A percentile compares a stretch with the other conserved stretches of the same genome.
These are phyloP conservation scores for Candida glucosophila DNA, from an alignment of 1,139 yeast genomes.

Conservation along the genomic window DNA sequence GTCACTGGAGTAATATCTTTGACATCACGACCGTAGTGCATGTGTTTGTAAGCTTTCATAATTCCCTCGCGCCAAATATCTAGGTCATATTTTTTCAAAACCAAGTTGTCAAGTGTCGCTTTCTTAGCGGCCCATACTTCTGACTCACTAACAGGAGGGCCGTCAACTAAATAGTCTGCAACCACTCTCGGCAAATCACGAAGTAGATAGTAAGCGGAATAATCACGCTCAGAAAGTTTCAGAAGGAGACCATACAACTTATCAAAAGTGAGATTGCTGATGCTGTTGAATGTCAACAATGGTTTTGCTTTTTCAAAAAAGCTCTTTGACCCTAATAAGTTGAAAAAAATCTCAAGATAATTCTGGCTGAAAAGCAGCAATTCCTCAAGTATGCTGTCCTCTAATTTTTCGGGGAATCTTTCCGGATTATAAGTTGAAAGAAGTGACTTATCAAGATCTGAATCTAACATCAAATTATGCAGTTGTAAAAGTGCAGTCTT, in stretches of 20 bases:
- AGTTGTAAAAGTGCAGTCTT: slow-evolving; percentile 13
- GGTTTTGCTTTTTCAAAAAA: slow-evolving; percentile 14
- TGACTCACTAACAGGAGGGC: slow-evolving; percentile 10
- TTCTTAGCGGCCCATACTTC: slow-evolving; percentile 22
- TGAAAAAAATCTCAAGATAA: slow-evolving; percentile 23
- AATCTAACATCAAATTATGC: slow-evolving; percentile 12
- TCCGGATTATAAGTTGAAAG: slow-evolving; percentile 17
- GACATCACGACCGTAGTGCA: slow-evolving; percentile 24
- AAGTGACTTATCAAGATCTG: slow-evolving; percentile 14
- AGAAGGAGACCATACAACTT: slow-evolving; percentile 16
- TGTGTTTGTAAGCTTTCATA: slow-evolving; percentile 12
- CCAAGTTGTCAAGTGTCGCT: slow-evolving; percentile 16
- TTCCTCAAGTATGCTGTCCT: slow-evolving; percentile 10
- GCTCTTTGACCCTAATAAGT: slow-evolving; percentile 13
- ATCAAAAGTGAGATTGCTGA: slow-evolving; percentile 19
- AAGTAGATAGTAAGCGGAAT: slow-evolving; percentile 19
- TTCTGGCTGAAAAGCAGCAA: slow-evolving; percentile 12
- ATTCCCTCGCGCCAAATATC: slow-evolving; percentile 21
- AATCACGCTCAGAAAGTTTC: slow-evolving; percentile 13
- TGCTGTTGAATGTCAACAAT: slow-evolving; percentile 10
- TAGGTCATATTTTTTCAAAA: slow-evolving; percentile 12
- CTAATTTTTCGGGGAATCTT: slow-evolving; percentile 10
- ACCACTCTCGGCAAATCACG: slow-evolving; percentile 20
- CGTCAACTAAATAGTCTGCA: slow-evolving; percentile 11
- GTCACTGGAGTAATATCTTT: slow-evolving; percentile 18